Evolutionary conservation across 495 filamentous ascomycete species (phyloP).

Genomic region (Letharia columbiana): DNA sequence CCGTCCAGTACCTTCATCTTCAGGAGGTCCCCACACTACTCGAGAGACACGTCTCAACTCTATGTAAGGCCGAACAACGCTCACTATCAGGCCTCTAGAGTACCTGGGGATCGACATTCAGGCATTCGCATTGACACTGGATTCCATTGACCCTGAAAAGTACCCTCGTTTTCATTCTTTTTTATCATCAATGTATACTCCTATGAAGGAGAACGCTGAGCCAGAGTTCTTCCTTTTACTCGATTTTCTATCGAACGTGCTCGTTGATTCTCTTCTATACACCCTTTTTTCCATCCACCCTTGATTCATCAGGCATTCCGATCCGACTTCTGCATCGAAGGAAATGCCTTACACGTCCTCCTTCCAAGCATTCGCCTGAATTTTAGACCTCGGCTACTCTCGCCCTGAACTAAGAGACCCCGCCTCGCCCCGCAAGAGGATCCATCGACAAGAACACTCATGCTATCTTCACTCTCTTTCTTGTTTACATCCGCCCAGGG

Average conservation of each 20-base stretch:
- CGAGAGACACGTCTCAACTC: not conserved
- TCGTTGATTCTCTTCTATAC: not conserved
- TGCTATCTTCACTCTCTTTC: not conserved
- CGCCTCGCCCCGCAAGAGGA: not conserved
- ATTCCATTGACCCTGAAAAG: not conserved
- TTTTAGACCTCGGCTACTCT: not conserved
- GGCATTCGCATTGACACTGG: not conserved
- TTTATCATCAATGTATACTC: not conserved
- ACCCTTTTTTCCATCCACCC: not conserved
- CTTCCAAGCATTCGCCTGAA: not conserved
- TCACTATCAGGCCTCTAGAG: not conserved
- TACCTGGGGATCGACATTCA: not conserved
- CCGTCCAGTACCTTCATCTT: not conserved
- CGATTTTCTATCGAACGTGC: not conserved
- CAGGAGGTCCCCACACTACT: not conserved
- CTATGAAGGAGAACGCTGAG: not conserved
- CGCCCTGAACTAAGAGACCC: not conserved
- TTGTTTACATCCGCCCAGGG: not conserved
- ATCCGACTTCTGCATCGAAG: not conserved
- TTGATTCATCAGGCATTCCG: not conserved
- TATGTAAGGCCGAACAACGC: not conserved
- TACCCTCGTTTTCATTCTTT: not conserved
- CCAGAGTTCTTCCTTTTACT: not conserved
- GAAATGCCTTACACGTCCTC: too few relatives aligned
- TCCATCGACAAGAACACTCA: not conserved